Conservation (phyloP, 331 rosid species). For the Rosa hybrid region DNA sequence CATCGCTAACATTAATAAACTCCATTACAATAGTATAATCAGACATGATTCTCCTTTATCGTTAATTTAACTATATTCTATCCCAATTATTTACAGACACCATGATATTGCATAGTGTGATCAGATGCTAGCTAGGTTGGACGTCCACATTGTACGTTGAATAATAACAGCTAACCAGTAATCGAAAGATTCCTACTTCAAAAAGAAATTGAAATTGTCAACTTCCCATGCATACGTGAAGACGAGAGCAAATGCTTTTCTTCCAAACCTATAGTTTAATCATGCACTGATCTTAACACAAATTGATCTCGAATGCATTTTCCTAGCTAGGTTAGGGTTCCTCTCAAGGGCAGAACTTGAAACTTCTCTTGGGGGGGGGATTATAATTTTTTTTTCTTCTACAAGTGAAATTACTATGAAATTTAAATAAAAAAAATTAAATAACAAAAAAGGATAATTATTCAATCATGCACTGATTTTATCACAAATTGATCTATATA, state of each 20-base stretch:
- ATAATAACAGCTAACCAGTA: background rate
- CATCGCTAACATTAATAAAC: conserved; percentile 2
- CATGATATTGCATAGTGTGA: conserved; percentile 1
- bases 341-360: too few species aligned
- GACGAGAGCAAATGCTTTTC: conserved; percentile 7
- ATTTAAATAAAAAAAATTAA: too few species aligned
- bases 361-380: too few species aligned
- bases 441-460: too few species aligned
- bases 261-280: background rate
- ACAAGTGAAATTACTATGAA: too few species aligned
- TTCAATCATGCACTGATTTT: too few species aligned
- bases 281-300: background rate
- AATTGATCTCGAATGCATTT: background rate
- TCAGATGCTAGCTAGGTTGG: background rate
- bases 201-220: conserved; percentile 14
- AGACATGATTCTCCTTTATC: conserved; percentile 13
- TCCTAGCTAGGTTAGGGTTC: background rate
- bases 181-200: background rate
- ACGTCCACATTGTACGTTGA: background rate
- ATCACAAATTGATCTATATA: too few species aligned
- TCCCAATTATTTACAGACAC: background rate
- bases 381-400: too few species aligned
- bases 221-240: conserved; percentile 5
- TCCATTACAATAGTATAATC: background rate
- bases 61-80: background rate